Base-by-base conservation (phyloP, 768 basidiomycete species). In the Boletus barrowsii region DNA sequence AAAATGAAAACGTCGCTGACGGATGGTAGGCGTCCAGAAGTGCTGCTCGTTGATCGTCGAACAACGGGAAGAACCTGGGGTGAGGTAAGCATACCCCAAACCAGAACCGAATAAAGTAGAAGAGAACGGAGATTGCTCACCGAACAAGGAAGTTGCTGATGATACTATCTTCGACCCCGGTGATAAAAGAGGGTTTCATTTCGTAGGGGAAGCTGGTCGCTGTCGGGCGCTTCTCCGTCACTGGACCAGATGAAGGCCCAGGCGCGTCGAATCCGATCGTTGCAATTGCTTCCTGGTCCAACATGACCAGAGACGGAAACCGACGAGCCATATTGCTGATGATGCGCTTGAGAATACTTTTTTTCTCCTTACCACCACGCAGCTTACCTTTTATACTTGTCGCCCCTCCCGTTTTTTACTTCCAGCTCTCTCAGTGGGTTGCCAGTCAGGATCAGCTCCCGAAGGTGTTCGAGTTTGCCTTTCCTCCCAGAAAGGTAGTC, bases 1-100 rank as follows among this genome's bases (percentile, higher is more conserved):
- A 88, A 68, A 87, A 89, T 1, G 94, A 97, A 68, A 98, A 94
- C 9, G 93, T 95, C n/a, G 95, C 90, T 11, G 81, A 73, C 1
- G 89, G 83, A 55, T 90, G 83, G 68, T 98, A 99, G 18, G 80
- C 91, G 43, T 86, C 77, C 15, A 81, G 64, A 7, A 98, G 79
- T 0, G 76, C 72, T 0, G 78, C 71, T 17, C 96, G 84, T 58
- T 90, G 83, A 18, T 74, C 79, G 68, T 99, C 97, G 69, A 90
- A 95, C 2, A 83, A 68, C 10, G 86, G 82, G 73, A 98, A 94
- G 72, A 88, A 97, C 46, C 92, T 95, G 56, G 11, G 11, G 39
- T 10, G 55, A 15, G 8, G 37, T 9, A 39, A 52, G 44, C 51
- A 53, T 52, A 52, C 59, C 49, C 43, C 42, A 35, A 56, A 46